Conservation (phyloP, 768 basidiomycete genomes). For the Auriculariales sp. region DNA sequence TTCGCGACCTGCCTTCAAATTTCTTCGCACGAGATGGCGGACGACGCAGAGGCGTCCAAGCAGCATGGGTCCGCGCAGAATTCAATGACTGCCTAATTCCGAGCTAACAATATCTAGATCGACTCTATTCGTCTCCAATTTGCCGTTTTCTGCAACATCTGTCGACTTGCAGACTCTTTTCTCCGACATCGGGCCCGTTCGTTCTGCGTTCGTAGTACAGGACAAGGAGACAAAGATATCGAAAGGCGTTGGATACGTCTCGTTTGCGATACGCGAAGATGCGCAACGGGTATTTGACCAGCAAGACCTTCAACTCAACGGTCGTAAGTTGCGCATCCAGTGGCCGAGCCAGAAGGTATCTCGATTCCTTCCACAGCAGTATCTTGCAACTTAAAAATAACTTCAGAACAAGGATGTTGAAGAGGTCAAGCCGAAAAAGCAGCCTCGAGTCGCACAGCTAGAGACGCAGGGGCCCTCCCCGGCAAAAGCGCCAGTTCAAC, state of each 20-base stretch:
- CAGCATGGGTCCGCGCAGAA: too few species aligned
- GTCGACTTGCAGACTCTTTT: conserved; percentile 85
- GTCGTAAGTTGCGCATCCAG: conserved; percentile 54
- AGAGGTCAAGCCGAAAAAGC: conserved; percentile 11
- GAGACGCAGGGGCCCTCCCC: conserved; percentile 1
- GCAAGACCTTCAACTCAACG: conserved; percentile 50
- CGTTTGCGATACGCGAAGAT: conserved; percentile 81
- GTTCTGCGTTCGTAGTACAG: conserved; percentile 84
- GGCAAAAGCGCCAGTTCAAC: conserved; percentile 4
- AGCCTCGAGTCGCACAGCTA: conserved; percentile 1
- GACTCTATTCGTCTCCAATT: conserved; percentile 85
- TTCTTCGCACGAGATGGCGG: too few species aligned
- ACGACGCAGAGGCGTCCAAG: too few species aligned
- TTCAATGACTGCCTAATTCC: too few species aligned
- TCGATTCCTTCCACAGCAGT: conserved; percentile 3
- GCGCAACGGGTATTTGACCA: conserved; percentile 54
- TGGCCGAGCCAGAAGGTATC: conserved; percentile 73
- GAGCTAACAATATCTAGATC: too few species aligned
- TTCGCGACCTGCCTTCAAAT: too few species aligned
- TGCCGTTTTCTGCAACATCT: conserved; percentile 83
- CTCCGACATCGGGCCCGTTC: conserved; percentile 89
- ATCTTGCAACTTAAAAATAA: conserved; percentile 28
- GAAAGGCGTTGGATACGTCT: conserved; percentile 94
- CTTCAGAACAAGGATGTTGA: conserved; percentile 18
- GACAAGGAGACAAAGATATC: conserved; percentile 61